Conservation (phyloP, 805 yeast species). For the Grigorovia humatica region DNA sequence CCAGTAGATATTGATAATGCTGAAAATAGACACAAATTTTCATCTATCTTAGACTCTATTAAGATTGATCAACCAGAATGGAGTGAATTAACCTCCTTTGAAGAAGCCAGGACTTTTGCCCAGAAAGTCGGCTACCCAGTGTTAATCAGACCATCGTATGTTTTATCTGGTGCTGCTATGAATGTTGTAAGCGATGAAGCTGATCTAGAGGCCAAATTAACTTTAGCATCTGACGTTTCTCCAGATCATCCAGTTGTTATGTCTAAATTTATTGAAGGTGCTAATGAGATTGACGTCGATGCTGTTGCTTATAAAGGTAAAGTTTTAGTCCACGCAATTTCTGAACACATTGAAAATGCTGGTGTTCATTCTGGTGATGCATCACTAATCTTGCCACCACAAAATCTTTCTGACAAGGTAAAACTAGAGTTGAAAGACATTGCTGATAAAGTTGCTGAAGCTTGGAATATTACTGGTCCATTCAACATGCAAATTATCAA, state of each 20-base stretch:
- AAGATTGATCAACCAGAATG: constrained; percentile 95
- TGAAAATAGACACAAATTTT: constrained; percentile 96
- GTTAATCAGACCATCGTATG: constrained; percentile 94
- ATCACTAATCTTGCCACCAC: constrained; percentile 89
- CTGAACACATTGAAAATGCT: constrained; percentile 97
- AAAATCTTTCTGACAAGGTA: constrained; percentile 52
- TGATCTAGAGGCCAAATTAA: constrained; percentile 74
- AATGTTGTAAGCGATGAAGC: constrained; percentile 71
- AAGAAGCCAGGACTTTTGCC: constrained; percentile 80
- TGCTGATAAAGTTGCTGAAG: constrained; percentile 86
- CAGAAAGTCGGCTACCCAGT: constrained; percentile 87
- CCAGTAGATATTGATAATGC: constrained; percentile 95
- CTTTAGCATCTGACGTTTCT: constrained; percentile 84
- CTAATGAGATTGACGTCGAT: constrained; percentile 94
- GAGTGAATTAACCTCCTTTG: constrained; percentile 86
- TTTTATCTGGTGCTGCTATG: constrained; percentile 98
- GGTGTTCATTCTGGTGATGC: constrained; percentile 99
- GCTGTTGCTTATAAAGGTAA: constrained; percentile 88
- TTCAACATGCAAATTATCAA: constrained; percentile 96
- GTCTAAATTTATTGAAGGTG: constrained; percentile 90
- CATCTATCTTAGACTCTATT: constrained; percentile 85
- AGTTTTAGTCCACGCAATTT: constrained; percentile 86
- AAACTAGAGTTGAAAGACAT: constrained; percentile 72
- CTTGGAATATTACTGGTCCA: constrained; percentile 96
- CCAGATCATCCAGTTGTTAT: constrained; percentile 97